Conservation (phyloP, 2,329 filamentous ascomycete genomes). For the Paecilomyces formosus region DNA sequence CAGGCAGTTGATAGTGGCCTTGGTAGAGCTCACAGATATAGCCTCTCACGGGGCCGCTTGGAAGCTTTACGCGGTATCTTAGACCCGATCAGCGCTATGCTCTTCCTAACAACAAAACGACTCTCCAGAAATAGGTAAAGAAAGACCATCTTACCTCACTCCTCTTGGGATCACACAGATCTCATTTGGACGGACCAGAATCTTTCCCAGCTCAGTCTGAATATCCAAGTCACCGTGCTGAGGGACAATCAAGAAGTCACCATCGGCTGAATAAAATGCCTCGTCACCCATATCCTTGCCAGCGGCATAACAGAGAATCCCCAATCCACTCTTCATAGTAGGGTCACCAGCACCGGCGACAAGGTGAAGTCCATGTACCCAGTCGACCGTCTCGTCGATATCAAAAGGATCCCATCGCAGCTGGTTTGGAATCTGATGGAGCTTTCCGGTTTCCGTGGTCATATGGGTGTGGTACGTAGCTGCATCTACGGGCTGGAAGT, state of each 20-base stretch:
- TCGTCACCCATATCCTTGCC: slow-evolving; percentile 70
- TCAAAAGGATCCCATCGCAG: slow-evolving; percentile 75
- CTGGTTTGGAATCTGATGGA: slow-evolving; percentile 73
- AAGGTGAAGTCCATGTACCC: slow-evolving; percentile 62
- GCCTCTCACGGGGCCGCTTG: slow-evolving; percentile 55
- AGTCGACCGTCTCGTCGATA: slow-evolving; percentile 60
- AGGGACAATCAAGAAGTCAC: slow-evolving; percentile 68
- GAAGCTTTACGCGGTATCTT: slow-evolving; percentile 61
- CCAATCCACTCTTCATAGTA: slow-evolving; percentile 68
- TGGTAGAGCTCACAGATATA: slow-evolving; percentile 71
- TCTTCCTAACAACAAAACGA: not conserved
- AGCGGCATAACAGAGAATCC: slow-evolving; percentile 73
- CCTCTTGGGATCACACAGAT: slow-evolving; percentile 70
- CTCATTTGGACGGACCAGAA: slow-evolving; percentile 71
- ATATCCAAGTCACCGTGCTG: slow-evolving; percentile 70
- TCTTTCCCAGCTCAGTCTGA: slow-evolving; percentile 65
- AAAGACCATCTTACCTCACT: slow-evolving; percentile 41
- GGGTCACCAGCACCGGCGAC: slow-evolving; percentile 75
- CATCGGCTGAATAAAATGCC: slow-evolving; percentile 79
- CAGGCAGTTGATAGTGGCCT: slow-evolving; percentile 63
- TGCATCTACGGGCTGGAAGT: slow-evolving; percentile 39
- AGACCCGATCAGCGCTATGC: not conserved
- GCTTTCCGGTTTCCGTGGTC: slow-evolving; percentile 39
- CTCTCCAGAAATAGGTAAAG: not conserved
- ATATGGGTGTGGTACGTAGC: slow-evolving; percentile 40